Conservation (phyloP, 2,329 filamentous ascomycete species). For the Trichophyton rubrum region DNA sequence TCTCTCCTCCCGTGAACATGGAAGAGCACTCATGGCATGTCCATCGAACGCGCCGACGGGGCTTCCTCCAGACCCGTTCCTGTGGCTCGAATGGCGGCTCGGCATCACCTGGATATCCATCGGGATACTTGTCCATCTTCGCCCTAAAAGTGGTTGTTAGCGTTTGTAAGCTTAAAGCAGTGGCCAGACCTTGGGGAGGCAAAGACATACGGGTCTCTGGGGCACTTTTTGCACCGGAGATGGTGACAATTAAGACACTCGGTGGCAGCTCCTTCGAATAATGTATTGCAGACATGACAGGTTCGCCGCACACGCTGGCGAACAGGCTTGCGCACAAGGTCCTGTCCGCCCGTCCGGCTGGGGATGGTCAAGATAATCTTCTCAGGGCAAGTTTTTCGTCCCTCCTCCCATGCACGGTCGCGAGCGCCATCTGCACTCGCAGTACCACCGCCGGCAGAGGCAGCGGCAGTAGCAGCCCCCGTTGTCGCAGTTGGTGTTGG, state of each 20-base stretch:
- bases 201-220: constrained; percentile 59
- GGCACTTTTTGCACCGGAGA: constrained; percentile 65
- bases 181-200: too few species aligned
- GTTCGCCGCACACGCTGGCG: constrained; percentile 61
- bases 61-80: constrained; percentile 27
- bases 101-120: constrained; percentile 35
- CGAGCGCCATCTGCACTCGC: not conserved
- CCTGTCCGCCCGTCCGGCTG: constrained; percentile 54
- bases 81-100: constrained; percentile 25
- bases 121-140: constrained; percentile 32
- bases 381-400: constrained; percentile 19
- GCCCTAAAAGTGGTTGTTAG: constrained; percentile 16
- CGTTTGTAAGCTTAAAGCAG: not conserved
- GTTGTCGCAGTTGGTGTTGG: too few species aligned
- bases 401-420: constrained; percentile 13
- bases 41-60: constrained; percentile 29
- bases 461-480: too few species aligned
- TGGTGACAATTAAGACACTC: constrained; percentile 60
- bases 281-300: constrained; percentile 60
- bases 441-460: too few species aligned
- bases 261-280: constrained; percentile 49
- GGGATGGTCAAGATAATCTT: constrained; percentile 42
- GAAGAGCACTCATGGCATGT: constrained; percentile 30
- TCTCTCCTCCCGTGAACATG: constrained; percentile 22
- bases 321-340: constrained; percentile 58